A percentile compares a stretch with the other conserved stretches of the same genome.
These are phyloP conservation scores for Diospyros lotus DNA, from an alignment of 148 eudicot genomes.

Conservation along the genomic window DNA sequence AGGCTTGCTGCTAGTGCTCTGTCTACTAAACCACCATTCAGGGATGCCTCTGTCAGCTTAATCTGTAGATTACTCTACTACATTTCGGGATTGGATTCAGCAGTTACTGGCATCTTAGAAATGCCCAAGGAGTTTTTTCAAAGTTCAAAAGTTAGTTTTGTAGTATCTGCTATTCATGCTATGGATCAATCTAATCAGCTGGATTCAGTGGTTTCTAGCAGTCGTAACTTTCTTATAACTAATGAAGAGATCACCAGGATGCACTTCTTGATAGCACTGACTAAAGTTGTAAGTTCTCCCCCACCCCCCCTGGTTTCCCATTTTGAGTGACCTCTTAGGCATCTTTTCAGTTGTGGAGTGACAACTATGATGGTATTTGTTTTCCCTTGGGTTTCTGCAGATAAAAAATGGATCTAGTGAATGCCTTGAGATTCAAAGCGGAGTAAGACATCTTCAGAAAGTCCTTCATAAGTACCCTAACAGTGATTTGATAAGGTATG, in stretches of 20 bases:
- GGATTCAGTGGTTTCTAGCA: slow-evolving; percentile 61
- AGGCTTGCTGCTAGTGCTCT: slow-evolving; percentile 45
- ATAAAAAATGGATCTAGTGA: slow-evolving; percentile 50
- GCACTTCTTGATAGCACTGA: slow-evolving; percentile 67
- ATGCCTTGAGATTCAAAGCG: slow-evolving; percentile 54
- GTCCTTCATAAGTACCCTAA: slow-evolving; percentile 78
- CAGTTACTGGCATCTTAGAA: slow-evolving; percentile 52
- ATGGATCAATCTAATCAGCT: slow-evolving; percentile 59
- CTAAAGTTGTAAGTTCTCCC: slow-evolving; percentile 61
- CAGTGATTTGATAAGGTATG: slow-evolving; percentile 60
- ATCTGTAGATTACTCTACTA: slow-evolving; percentile 58
- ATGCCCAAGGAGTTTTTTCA: slow-evolving; percentile 58
- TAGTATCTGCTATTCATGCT: slow-evolving; percentile 77
- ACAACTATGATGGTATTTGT: not conserved
- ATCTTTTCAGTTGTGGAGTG: slow-evolving; percentile 5
- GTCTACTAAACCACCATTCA: slow-evolving; percentile 45
- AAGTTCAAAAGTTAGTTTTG: slow-evolving; percentile 74
- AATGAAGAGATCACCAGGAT: slow-evolving; percentile 59
- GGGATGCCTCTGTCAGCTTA: slow-evolving; percentile 48
- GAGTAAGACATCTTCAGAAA: slow-evolving; percentile 71
- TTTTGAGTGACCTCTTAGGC: not conserved
- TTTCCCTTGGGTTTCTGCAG: slow-evolving; percentile 31
- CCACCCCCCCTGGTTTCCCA: too few relatives aligned
- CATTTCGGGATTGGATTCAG: slow-evolving; percentile 65
- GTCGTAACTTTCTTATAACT: slow-evolving; percentile 49